Evolutionary conservation across 2,329 filamentous ascomycete species (phyloP), one percentile per base, ranked within the genome.

Genomic region (Didymella pomorum): DNA sequence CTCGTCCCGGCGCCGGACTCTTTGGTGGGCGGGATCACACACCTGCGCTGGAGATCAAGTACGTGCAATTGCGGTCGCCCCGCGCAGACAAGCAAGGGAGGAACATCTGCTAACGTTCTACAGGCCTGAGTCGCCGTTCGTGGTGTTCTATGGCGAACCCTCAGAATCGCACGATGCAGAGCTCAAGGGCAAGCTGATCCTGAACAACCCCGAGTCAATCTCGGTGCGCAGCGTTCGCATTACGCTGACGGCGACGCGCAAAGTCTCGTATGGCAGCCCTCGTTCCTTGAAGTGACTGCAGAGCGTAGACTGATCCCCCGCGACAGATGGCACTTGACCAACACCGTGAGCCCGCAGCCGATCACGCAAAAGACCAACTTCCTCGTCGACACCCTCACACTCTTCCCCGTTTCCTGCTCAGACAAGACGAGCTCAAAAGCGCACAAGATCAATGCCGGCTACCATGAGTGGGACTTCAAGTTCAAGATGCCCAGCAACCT

Each of bases 391-490:
- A 78, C 78, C 61, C 71, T 79, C 58, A 75, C 71, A 53, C 70
- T 83, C 28, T 80, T 80, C 59, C 79, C 80, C 42, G 71, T 80
- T 59, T 58, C 56, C 5, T 33, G 33, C 8, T 79, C 78, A 31
- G 71, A 69, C 29, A 66, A 61, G 56, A 8, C 35, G 8, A 73
- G 67, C 56, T 70, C 71, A 53, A 75, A 74, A 56, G 68, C 80
- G 35, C 81, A 83, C 74, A 82, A 81, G 63, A 77, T 83, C 71
- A 81, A 80, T 63, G 77, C 80, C 5, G 81, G 81, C 26, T 66
- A 74, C 51, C 80, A 82, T 63, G 81, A 82, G 68, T 83, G 80
- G 80, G 76, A 79, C 28, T 83, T 83, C 66, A 78, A 79, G 61
- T 83, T 83, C 68, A 77, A 75, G 58, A 75, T 83, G 65, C 76